These are phyloP conservation scores for Nyctanthes arbortristis DNA, from an alignment of 257 asterid genomes.

Conservation along the genomic window DNA sequence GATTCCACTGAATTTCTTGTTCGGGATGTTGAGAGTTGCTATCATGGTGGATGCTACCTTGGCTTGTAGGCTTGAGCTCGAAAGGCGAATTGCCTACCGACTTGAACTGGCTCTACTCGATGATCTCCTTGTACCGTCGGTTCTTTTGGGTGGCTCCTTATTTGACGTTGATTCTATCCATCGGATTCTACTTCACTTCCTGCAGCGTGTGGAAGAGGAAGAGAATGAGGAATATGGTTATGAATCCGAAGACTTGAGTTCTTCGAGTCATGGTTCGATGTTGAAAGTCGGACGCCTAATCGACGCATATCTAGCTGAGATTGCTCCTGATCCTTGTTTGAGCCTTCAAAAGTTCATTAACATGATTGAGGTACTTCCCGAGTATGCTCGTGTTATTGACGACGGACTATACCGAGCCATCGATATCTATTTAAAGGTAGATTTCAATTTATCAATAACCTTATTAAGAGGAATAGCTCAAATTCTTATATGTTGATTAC, in stretches of 20 bases:
- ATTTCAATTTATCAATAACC: not conserved
- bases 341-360: conserved; percentile 57
- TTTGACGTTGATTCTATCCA: conserved; percentile 56
- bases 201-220: conserved; percentile 59
- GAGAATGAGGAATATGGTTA: conserved; percentile 55
- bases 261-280: conserved; percentile 53
- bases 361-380: conserved; percentile 59
- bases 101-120: conserved; percentile 60
- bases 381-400: conserved; percentile 63
- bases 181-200: conserved; percentile 56
- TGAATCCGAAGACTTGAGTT: conserved; percentile 52
- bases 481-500: too few relatives aligned
- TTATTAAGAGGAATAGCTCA: too few relatives aligned
- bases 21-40: conserved; percentile 61
- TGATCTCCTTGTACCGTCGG: conserved; percentile 59
- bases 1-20: conserved; percentile 52
- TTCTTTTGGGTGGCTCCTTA: conserved; percentile 53
- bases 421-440: conserved; percentile 69
- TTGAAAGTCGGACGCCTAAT: conserved; percentile 64
- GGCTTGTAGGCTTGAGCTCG: conserved; percentile 52
- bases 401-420: conserved; percentile 74
- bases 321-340: conserved; percentile 67
- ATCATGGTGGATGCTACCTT: conserved; percentile 53
- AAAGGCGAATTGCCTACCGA: conserved; percentile 52
- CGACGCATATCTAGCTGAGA: conserved; percentile 65